Evolutionary conservation across 1,284 basidiomycete species (phyloP).

Genomic region (Cutaneotrichosporon curvatum): DNA sequence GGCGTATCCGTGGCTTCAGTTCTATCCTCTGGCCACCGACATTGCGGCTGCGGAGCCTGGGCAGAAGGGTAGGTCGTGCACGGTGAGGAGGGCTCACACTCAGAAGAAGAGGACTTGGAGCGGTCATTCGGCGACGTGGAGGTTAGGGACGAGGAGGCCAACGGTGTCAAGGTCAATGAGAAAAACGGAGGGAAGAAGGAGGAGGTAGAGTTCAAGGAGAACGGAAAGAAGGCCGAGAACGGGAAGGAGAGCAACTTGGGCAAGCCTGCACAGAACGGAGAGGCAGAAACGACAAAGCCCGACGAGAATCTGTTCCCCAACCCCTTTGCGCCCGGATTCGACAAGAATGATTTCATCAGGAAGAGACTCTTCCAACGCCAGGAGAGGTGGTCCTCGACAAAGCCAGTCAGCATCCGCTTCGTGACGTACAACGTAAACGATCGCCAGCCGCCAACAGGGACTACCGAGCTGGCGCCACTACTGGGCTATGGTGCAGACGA

Average conservation of each 20-base stretch:
- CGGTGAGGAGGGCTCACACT: neutral
- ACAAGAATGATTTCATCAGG: slow-evolving; percentile 26
- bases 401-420: slow-evolving; percentile 27
- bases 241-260: no score
- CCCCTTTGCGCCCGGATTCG: slow-evolving; percentile 28
- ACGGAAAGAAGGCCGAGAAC: neutral
- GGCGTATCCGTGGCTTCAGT: slow-evolving; percentile 26
- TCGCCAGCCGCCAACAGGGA: slow-evolving; percentile 32
- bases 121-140: slow-evolving; percentile 4
- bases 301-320: slow-evolving; percentile 22
- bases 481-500: slow-evolving; percentile 35
- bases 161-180: neutral
- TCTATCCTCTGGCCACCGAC: slow-evolving; percentile 25
- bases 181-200: neutral
- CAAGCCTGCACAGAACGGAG: no score
- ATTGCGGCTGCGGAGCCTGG: neutral
- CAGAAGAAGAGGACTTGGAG: neutral
- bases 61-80: no score
- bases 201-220: no score
- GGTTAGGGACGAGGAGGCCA: neutral
- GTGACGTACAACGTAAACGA: slow-evolving; percentile 44
- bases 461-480: slow-evolving; percentile 30
- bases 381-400: slow-evolving; percentile 26
- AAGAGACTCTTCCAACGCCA: slow-evolving; percentile 27
- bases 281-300: neutral